Base-by-base conservation (phyloP, 2,329 filamentous ascomycete genomes). In the Calonectria honghensis region DNA sequence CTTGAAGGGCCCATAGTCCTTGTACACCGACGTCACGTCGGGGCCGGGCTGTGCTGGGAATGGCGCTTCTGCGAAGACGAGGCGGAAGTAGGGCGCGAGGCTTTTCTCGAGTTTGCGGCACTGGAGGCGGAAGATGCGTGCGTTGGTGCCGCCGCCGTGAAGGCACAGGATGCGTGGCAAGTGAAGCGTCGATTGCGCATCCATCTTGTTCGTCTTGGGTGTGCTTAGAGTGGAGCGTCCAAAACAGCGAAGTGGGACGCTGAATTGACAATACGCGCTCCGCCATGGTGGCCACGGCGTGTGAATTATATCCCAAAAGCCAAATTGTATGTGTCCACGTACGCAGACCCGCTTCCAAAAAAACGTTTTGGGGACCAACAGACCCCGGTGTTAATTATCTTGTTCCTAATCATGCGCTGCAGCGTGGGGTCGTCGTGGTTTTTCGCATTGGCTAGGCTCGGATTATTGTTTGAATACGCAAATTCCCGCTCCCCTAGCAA, bases 121-220 rank as follows among this genome's bases (percentile, higher is more conserved):
- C 18, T 35, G 52, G 10, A 57, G 52, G 13, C 18, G 52, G 18
- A 54, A 57, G 4, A 57, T 57, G 24, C 52, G 31, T 16, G 52
- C 52, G 52, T 57, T 35, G 52, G 52, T 57, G 29, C 52, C 52
- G 31, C 52, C 52, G 31, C 52, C 52, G 20, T 57, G 52, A 35
- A 57, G 52, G 20, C 31, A 57, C 52, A 35, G 31, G 31, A 57
- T 35, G 52, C 31, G 52, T 35, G 52, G 52, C 52, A 57, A 18
- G 18, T 24, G 31, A 57, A 31, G 52, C 9, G 31, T 57, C 31
- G 52, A 35, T 13, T n/a, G 29, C 3, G 31, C 18, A 35, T 35
- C 14, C 29, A 32, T 35, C 32, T 35, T 57, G 24, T 24, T 24
- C 24, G 2, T 24, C 24, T 24, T 24, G 24, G 24, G 24, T 24